Evolutionary conservation across 129 eudicot species (phyloP).

Genomic region (Smallanthus sonchifolius): DNA sequence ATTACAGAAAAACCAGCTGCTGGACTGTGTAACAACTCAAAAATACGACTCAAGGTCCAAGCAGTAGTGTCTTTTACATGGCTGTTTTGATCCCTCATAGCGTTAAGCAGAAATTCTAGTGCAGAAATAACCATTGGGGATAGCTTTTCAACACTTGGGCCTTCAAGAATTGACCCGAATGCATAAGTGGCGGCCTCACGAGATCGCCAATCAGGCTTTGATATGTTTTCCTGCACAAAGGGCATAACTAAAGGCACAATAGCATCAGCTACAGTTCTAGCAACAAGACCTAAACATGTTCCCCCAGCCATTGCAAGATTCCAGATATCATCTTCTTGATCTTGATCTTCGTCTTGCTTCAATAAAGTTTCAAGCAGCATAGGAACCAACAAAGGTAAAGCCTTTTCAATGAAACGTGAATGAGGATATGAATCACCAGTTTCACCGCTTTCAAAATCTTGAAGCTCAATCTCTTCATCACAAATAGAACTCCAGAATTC

Average conservation of each 20-base stretch:
- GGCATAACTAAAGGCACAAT: constrained; percentile 87
- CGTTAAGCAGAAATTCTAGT: constrained; percentile 66
- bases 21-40: constrained; percentile 75
- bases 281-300: constrained; percentile 84
- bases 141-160: constrained; percentile 70
- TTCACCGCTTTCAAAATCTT: constrained; percentile 51
- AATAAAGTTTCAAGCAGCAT: constrained; percentile 76
- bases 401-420: constrained; percentile 69
- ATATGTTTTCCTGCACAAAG: constrained; percentile 63
- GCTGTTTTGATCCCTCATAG: constrained; percentile 73
- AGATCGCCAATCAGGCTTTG: constrained; percentile 71
- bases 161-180: constrained; percentile 88
- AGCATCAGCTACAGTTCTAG: constrained; percentile 86
- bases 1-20: constrained; percentile 66
- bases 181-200: constrained; percentile 93
- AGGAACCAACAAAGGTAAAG: constrained; percentile 60
- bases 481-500: constrained; percentile 96
- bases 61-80: constrained; percentile 96
- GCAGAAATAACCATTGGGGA: constrained; percentile 73
- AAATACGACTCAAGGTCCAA: constrained; percentile 85
- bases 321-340: constrained; percentile 83
- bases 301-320: constrained; percentile 95
- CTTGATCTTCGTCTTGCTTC: constrained; percentile 90
- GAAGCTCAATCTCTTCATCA: constrained; percentile 87
- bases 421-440: constrained; percentile 66